Evolutionary conservation across 257 asterid genomes (phyloP).

Genomic region (Gardenia jasminoides): DNA sequence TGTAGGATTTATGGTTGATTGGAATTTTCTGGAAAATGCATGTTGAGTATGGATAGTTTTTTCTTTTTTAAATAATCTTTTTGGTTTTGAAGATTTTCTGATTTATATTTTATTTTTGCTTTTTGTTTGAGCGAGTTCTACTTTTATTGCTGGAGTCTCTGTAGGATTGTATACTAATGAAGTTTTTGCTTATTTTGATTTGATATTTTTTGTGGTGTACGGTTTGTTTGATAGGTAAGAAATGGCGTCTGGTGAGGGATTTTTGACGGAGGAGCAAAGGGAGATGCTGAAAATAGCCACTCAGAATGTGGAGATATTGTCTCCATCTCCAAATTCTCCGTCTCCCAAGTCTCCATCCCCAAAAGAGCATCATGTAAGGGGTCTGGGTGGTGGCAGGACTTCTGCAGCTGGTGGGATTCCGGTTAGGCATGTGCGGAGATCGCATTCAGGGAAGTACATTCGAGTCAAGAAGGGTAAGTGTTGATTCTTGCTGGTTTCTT

Average conservation of each 20-base stretch:
- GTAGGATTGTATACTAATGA: neutral
- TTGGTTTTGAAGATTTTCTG: constrained; percentile 4
- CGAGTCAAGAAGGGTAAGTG: constrained; percentile 78
- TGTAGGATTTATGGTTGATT: neutral
- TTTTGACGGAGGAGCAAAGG: constrained; percentile 87
- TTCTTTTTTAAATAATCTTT: neutral
- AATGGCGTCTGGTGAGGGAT: constrained; percentile 84
- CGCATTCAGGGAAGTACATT: constrained; percentile 74
- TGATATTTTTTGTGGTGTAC: constrained; percentile 19
- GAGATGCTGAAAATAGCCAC: constrained; percentile 73
- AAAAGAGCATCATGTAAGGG: constrained; percentile 60
- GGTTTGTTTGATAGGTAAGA: constrained; percentile 34
- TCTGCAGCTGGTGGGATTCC: constrained; percentile 66
- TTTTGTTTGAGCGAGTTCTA: neutral
- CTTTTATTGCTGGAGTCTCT: no score
- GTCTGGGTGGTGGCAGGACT: constrained; percentile 65
- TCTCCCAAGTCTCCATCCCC: constrained; percentile 43
- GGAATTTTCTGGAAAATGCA: neutral
- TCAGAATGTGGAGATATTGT: constrained; percentile 65
- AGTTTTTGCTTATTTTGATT: neutral
- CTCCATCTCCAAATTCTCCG: constrained; percentile 63
- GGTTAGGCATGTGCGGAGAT: constrained; percentile 66
- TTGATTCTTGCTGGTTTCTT: neutral
- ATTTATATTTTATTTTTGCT: neutral
- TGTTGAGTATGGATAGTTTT: neutral